A percentile compares a stretch with the other conserved stretches of the same genome.
Conservation (phyloP, 768 basidiomycete genomes). For the Dacryopinax spathularia region DNA sequence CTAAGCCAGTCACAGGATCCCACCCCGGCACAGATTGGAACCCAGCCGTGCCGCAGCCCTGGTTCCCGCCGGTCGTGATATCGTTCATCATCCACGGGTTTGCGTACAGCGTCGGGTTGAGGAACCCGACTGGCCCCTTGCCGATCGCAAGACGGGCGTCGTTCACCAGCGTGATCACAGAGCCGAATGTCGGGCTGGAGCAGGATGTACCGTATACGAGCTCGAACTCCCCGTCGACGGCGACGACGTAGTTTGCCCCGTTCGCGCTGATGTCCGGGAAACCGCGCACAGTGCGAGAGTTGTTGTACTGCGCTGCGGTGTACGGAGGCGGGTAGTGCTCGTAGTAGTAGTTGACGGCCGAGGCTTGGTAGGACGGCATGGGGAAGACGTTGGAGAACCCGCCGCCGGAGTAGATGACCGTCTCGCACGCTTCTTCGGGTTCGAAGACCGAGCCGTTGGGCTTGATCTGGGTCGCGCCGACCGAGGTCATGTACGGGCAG, state of each 20-base stretch:
- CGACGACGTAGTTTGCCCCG: conserved; percentile 10
- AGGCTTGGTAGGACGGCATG: conserved; percentile 11
- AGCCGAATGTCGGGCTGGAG: conserved; percentile 24
- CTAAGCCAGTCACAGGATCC: conserved; percentile 32
- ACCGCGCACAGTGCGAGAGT: conserved; percentile 12
- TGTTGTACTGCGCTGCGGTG: conserved; percentile 23
- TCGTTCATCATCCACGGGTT: conserved; percentile 28
- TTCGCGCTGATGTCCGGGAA: conserved; percentile 10
- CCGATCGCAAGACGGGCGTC: conserved; percentile 27
- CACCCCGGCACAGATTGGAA: conserved; percentile 30
- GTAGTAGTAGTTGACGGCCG: conserved; percentile 22
- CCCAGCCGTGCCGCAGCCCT: conserved; percentile 31
- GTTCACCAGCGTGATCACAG: conserved; percentile 30
- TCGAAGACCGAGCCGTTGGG: conserved; percentile 31
- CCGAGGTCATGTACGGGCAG: conserved; percentile 8
- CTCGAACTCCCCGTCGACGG: conserved; percentile 21
- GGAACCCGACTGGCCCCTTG: conserved; percentile 30
- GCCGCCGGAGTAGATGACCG: conserved; percentile 3
- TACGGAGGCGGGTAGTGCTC: conserved; percentile 24
- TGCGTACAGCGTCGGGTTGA: conserved; percentile 30
- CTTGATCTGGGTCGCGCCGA: conserved; percentile 30
- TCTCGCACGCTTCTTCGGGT: conserved; percentile 33
- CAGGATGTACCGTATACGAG: conserved; percentile 25
- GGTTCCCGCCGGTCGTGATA: conserved; percentile 31
- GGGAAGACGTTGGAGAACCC: conserved; percentile 10